A percentile compares a stretch with the other conserved stretches of the same genome.
Conservation (phyloP, 2,329 filamentous ascomycete genomes). For the Fusarium floridanum region DNA sequence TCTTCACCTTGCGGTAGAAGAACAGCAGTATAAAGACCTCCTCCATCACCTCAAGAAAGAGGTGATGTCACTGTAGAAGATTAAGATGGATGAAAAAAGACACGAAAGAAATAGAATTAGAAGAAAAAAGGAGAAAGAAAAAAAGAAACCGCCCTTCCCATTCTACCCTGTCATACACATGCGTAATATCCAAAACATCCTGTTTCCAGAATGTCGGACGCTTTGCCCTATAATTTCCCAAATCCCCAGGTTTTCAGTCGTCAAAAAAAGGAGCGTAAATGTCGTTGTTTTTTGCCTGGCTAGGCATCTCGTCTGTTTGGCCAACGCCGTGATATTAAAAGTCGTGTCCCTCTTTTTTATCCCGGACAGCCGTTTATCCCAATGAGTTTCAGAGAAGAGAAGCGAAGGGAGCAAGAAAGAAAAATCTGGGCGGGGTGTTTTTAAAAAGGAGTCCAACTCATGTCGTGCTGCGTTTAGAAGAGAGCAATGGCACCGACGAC, state of each 20-base stretch:
- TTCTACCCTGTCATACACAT: slow-evolving; percentile 20
- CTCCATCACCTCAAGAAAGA: slow-evolving; percentile 7
- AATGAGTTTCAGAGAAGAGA: slow-evolving; percentile 14
- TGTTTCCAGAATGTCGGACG: slow-evolving; percentile 10
- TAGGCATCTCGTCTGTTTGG: slow-evolving; percentile 11
- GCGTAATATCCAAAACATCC: neutral
- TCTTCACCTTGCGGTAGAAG: slow-evolving; percentile 2
- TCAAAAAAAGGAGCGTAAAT: slow-evolving; percentile 35
- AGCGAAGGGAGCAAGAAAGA: slow-evolving; percentile 18
- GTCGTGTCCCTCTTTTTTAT: slow-evolving; percentile 15
- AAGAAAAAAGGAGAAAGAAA: slow-evolving; percentile 2
- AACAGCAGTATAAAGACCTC: neutral
- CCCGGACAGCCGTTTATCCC: slow-evolving; percentile 26
- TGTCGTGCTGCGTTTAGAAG: slow-evolving; percentile 43
- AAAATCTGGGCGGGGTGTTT: slow-evolving; percentile 20
- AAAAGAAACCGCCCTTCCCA: slow-evolving; percentile 10
- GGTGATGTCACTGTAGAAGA: slow-evolving; percentile 12
- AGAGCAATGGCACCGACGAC: slow-evolving; percentile 55
- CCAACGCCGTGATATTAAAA: slow-evolving; percentile 29
- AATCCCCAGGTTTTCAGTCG: neutral
- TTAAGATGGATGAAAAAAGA: slow-evolving; percentile 16
- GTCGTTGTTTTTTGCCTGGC: slow-evolving; percentile 1
- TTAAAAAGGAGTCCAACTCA: neutral
- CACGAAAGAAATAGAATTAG: slow-evolving; percentile 7
- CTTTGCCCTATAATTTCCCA: neutral